Evolutionary conservation across 2,329 filamentous ascomycete species (phyloP).

Genomic region (Cercospora beticola): DNA sequence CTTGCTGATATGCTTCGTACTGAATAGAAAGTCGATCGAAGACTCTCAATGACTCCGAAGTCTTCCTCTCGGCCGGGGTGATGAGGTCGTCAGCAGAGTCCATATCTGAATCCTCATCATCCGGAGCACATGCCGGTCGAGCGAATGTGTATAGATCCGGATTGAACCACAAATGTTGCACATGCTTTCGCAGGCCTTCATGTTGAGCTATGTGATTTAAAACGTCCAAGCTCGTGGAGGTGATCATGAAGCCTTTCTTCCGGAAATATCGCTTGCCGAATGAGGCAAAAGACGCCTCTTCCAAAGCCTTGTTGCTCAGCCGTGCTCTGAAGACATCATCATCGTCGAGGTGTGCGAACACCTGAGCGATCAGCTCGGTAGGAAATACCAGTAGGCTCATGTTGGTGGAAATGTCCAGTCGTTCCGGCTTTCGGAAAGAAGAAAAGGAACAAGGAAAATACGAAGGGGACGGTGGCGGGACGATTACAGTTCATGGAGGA

Average conservation of each 20-base stretch:
- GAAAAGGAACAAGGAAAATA: neutral
- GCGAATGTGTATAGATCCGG: slow-evolving; percentile 33
- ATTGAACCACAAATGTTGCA: slow-evolving; percentile 39
- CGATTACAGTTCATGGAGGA: neutral
- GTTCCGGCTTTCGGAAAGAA: neutral
- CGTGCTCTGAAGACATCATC: slow-evolving; percentile 29
- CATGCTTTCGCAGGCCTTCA: slow-evolving; percentile 28
- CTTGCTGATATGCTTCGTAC: slow-evolving; percentile 26
- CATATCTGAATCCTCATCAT: slow-evolving; percentile 21
- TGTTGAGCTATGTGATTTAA: slow-evolving; percentile 29
- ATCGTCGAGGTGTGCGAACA: slow-evolving; percentile 28
- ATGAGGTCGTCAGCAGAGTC: slow-evolving; percentile 21
- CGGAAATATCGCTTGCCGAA: slow-evolving; percentile 37
- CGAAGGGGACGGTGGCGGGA: neutral
- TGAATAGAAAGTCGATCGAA: slow-evolving; percentile 19
- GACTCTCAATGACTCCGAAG: slow-evolving; percentile 3
- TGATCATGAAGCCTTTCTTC: slow-evolving; percentile 38
- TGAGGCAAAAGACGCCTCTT: slow-evolving; percentile 27
- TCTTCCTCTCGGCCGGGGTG: slow-evolving; percentile 12
- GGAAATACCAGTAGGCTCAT: slow-evolving; percentile 29
- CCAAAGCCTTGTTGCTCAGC: slow-evolving; percentile 25
- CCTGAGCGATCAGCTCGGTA: slow-evolving; percentile 31
- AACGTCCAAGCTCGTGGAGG: slow-evolving; percentile 27
- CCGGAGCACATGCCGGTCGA: slow-evolving; percentile 25
- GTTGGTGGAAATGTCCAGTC: neutral